A percentile compares a stretch with the other conserved stretches of the same genome.
phyloP scores from a whole-genome alignment of 768 basidiomycete species.

The Tricholoma sp. region DNA sequence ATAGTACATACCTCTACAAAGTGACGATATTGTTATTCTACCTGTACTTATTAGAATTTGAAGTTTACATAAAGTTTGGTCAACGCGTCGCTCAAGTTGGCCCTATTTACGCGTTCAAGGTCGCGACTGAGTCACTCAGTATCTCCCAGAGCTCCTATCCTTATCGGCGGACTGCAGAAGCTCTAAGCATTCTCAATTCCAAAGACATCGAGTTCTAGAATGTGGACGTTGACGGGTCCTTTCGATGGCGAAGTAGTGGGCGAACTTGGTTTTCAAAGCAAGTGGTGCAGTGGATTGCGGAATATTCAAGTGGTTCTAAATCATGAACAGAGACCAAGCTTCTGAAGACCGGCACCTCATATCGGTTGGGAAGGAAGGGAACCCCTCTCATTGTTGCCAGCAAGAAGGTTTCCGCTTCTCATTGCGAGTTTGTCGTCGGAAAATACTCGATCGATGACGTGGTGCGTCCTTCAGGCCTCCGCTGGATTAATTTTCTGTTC shows the following conservation, averaged over 20 bases:
- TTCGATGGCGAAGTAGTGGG: constrained; percentile 40
- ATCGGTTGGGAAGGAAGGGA: constrained; percentile 55
- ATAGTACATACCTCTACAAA: no score
- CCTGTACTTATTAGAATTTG: not conserved
- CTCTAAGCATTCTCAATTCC: not conserved
- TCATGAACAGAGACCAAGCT: constrained; percentile 39
- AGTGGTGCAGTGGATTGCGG: constrained; percentile 11
- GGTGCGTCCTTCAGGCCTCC: constrained; percentile 35
- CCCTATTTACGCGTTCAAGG: not conserved
- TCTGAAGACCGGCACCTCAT: constrained; percentile 53
- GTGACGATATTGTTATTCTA: not conserved
- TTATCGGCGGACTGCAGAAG: not conserved
- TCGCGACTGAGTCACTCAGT: no score
- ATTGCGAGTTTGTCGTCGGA: constrained; percentile 55
- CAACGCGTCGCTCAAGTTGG: not conserved
- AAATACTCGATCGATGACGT: constrained; percentile 45
- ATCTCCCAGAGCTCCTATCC: not conserved
- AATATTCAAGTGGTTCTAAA: not conserved
- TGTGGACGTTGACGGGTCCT: constrained; percentile 54
- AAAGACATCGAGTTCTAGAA: constrained; percentile 13
- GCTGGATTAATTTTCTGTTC: no score
- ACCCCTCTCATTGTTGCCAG: constrained; percentile 45
- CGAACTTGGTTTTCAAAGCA: constrained; percentile 37
- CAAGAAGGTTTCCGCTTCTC: constrained; percentile 61
- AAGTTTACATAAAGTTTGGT: no score